Evolutionary conservation across 305 asterid species (phyloP).

Genomic region (Salvia sclarea): DNA sequence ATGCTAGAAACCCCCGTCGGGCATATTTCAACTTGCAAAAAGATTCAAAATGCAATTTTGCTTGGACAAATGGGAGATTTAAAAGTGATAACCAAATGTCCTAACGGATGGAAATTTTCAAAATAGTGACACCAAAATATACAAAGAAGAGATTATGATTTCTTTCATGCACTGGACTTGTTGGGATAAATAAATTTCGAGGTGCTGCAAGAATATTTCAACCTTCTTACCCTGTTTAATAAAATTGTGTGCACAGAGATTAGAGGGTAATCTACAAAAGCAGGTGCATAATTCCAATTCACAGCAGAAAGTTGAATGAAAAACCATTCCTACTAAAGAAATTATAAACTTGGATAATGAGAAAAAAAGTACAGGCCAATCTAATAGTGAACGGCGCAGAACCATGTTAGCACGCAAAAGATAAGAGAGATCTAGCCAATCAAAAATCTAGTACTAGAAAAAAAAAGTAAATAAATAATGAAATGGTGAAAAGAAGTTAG

Average conservation of each 20-base stretch:
- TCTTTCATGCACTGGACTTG: conserved; percentile 8
- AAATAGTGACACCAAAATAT: neutral
- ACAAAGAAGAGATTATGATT: conserved; percentile 3
- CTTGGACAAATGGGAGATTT: conserved; percentile 8
- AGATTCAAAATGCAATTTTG: conserved; percentile 4
- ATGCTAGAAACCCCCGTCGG: conserved; percentile 13
- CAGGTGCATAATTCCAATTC: conserved; percentile 8
- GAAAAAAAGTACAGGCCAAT: conserved; percentile 11
- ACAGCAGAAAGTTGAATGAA: conserved; percentile 8
- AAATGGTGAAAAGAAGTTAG: conserved; percentile 23
- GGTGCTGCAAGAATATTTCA: conserved; percentile 11
- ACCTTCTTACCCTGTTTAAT: neutral
- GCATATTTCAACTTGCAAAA: conserved; percentile 13
- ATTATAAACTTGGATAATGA: conserved; percentile 10
- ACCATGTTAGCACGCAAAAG: conserved; percentile 15
- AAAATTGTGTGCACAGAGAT: conserved; percentile 2
- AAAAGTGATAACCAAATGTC: conserved; percentile 5
- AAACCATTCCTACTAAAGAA: conserved; percentile 9
- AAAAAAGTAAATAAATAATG: neutral
- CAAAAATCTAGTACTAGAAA: conserved; percentile 14
- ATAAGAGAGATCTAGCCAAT: conserved; percentile 16
- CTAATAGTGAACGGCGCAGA: conserved; percentile 7
- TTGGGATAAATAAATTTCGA: conserved; percentile 15
- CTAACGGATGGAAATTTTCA: neutral
- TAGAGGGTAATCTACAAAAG: conserved; percentile 4